Evolutionary conservation across 2,329 filamentous ascomycete species (phyloP).

Genomic region (Bipolaris sorokiniana): DNA sequence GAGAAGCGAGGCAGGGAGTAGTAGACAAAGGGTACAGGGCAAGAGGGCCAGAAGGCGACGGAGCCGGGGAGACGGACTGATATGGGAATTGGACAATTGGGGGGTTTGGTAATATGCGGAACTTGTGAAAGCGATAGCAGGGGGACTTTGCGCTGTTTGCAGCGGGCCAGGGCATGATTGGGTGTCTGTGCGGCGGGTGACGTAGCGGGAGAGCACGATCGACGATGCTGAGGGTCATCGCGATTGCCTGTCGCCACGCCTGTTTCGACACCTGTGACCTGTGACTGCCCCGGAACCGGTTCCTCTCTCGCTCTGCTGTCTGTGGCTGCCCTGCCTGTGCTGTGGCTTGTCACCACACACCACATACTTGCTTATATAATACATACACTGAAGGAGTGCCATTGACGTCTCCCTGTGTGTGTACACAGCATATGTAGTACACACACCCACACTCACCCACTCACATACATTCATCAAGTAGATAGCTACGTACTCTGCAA

Average conservation of each 20-base stretch:
- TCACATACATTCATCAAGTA: too few species aligned
- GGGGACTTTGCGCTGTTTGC: not conserved
- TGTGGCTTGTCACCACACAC: too few species aligned
- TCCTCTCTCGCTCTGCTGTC: not conserved
- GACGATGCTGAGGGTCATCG: constrained; percentile 12
- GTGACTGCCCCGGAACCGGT: too few species aligned
- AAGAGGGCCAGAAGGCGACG: constrained; percentile 6
- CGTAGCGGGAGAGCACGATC: constrained; percentile 12
- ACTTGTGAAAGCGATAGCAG: constrained; percentile 17
- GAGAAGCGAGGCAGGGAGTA: not conserved
- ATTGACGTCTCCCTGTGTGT: too few species aligned
- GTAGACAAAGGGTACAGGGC: not conserved
- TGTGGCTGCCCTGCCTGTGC: not conserved
- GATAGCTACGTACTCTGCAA: too few species aligned
- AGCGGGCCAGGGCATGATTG: constrained; percentile 7
- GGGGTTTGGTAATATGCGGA: constrained; percentile 12
- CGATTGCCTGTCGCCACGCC: not conserved
- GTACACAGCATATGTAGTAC: too few species aligned
- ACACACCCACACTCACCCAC: too few species aligned
- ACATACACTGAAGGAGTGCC: too few species aligned
- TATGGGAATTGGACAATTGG: constrained; percentile 20
- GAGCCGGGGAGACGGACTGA: constrained; percentile 1
- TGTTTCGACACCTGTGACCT: too few species aligned
- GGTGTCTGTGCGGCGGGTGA: constrained; percentile 2
- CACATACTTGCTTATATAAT: too few species aligned